phyloP scores from a whole-genome alignment of 2,329 filamentous ascomycete genomes.

The Byssoonygena ceratinophila region DNA sequence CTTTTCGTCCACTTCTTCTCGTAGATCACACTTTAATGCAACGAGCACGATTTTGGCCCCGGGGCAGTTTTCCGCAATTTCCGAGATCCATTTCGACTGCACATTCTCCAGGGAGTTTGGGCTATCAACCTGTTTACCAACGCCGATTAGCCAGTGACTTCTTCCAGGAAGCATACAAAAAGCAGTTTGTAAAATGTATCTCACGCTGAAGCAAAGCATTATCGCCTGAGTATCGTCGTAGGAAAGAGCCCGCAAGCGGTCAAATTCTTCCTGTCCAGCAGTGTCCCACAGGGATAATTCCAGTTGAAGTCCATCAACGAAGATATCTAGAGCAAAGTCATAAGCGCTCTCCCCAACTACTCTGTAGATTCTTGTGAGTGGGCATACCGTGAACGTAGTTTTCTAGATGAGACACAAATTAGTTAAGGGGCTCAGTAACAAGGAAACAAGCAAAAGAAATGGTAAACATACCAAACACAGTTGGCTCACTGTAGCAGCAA shows the following conservation, averaged over 20 bases:
- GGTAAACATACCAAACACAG: constrained; percentile 62
- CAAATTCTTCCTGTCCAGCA: constrained; percentile 97
- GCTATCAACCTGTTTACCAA: constrained; percentile 59
- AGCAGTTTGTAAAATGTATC: constrained; percentile 14
- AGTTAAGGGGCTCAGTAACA: constrained; percentile 13
- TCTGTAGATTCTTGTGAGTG: background rate
- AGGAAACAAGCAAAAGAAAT: background rate
- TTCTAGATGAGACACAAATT: constrained; percentile 44
- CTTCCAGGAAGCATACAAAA: background rate
- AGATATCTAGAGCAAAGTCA: constrained; percentile 59
- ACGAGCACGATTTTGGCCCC: constrained; percentile 91
- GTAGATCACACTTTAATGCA: constrained; percentile 90
- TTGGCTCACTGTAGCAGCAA: constrained; percentile 57
- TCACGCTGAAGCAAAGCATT: constrained; percentile 90
- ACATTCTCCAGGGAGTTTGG: constrained; percentile 96
- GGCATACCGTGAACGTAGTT: constrained; percentile 91
- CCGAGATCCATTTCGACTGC: constrained; percentile 94
- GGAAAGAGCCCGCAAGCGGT: constrained; percentile 84
- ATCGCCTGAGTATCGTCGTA: constrained; percentile 98
- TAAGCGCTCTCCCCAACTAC: background rate
- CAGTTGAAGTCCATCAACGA: constrained; percentile 93
- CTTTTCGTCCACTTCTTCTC: constrained; percentile 60
- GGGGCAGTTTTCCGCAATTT: constrained; percentile 96
- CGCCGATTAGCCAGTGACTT: background rate
- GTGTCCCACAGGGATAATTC: constrained; percentile 98